phyloP scores from a whole-genome alignment of 2,329 filamentous ascomycete genomes.

The Aspergillus sergii region DNA sequence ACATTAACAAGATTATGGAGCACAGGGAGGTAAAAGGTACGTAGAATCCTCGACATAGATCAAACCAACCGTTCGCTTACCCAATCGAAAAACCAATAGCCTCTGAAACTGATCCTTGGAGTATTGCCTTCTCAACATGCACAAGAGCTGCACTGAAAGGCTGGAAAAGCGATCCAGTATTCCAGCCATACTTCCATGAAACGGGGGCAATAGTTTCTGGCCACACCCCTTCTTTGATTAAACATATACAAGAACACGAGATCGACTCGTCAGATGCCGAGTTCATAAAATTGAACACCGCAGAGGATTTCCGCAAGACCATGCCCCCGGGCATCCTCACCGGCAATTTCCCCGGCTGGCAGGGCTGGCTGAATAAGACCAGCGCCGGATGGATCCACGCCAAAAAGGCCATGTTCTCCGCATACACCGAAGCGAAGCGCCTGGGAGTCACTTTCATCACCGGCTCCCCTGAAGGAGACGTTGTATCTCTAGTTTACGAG shows the following conservation, averaged over 20 bases:
- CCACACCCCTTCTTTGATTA: constrained; percentile 41
- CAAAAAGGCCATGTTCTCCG: constrained; percentile 50
- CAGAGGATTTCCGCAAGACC: constrained; percentile 51
- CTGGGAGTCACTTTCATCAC: constrained; percentile 53
- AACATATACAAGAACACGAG: constrained; percentile 41
- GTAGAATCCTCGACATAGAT: background rate
- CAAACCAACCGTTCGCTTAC: background rate
- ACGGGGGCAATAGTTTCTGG: constrained; percentile 47
- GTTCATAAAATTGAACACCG: constrained; percentile 41
- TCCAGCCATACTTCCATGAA: constrained; percentile 50
- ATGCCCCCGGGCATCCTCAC: constrained; percentile 57
- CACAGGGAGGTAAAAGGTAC: constrained; percentile 40
- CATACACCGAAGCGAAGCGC: constrained; percentile 47
- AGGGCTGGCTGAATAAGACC: constrained; percentile 46
- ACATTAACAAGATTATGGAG: constrained; percentile 53
- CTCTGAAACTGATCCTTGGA: constrained; percentile 17
- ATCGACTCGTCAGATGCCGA: constrained; percentile 33
- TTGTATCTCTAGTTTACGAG: constrained; percentile 42
- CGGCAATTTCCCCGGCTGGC: constrained; percentile 54
- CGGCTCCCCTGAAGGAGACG: constrained; percentile 41
- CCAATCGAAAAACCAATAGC: background rate
- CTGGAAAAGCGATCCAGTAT: constrained; percentile 50
- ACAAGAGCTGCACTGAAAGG: constrained; percentile 36
- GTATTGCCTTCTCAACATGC: constrained; percentile 26
- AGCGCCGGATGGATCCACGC: constrained; percentile 59